Conservation (phyloP, 371 early-diverging fungal genomes). For the Mortierella sp. region DNA sequence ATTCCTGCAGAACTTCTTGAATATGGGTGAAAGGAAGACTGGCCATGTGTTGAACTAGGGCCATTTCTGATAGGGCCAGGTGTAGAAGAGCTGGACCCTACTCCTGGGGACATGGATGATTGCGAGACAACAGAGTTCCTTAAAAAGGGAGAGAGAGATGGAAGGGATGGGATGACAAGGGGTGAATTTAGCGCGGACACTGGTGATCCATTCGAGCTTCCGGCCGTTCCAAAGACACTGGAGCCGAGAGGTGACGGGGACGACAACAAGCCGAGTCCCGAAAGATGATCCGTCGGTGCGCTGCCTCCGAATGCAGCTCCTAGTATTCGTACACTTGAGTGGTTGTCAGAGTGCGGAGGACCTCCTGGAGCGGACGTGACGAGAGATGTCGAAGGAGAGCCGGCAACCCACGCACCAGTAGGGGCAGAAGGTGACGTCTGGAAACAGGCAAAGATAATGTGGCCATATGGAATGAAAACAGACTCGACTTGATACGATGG, state of each 20-base stretch:
- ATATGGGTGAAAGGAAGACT: constrained; percentile 34
- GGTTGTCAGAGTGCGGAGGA: constrained; percentile 15
- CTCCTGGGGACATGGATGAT: constrained; percentile 29
- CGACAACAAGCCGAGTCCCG: constrained; percentile 26
- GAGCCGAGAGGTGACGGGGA: constrained; percentile 25
- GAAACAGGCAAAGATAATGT: constrained; percentile 56
- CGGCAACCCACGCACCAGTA: constrained; percentile 17
- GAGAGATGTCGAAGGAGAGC: constrained; percentile 22
- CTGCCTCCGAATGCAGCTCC: constrained; percentile 17
- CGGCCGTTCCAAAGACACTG: constrained; percentile 8
- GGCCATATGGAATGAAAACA: constrained; percentile 55
- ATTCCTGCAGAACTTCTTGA: constrained; percentile 14
- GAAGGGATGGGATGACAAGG: constrained; percentile 43
- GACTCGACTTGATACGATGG: constrained; percentile 54
- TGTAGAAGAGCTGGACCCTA: constrained; percentile 15
- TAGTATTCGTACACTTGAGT: constrained; percentile 16
- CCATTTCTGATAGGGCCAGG: constrained; percentile 31
- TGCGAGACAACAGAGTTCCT: constrained; percentile 37
- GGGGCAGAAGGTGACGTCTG: constrained; percentile 50
- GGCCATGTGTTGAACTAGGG: constrained; percentile 11
- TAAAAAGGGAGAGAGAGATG: constrained; percentile 45
- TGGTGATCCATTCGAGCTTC: constrained; percentile 17
- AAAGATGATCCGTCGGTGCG: constrained; percentile 22
- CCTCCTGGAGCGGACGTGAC: constrained; percentile 9
- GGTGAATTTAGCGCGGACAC: constrained; percentile 33